Percentiles rank a stretch among this genome's conserved stretches.
Evolutionary conservation across 2,329 filamentous ascomycete genomes (phyloP).

Genomic region (Colletotrichum orchidophilum): DNA sequence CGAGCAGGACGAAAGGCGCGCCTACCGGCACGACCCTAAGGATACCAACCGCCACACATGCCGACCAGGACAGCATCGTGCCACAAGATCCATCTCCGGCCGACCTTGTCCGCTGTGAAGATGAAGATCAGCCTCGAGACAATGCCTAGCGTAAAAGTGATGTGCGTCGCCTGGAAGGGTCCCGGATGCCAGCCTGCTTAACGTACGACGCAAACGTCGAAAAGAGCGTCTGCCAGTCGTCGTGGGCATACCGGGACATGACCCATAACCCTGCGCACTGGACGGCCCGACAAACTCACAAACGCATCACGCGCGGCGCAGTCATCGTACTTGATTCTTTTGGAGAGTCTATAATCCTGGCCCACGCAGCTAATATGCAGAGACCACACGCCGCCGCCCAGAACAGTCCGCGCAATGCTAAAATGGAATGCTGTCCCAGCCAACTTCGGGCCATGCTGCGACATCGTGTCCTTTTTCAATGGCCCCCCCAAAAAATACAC

Average conservation of each 20-base stretch:
- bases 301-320: neutral
- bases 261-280: slow-evolving; percentile 39
- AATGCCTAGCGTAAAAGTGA: slow-evolving; percentile 37
- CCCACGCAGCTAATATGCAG: neutral
- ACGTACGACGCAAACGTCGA: slow-evolving; percentile 42
- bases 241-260: slow-evolving; percentile 42
- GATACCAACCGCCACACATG: slow-evolving; percentile 35
- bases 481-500: neutral
- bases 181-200: slow-evolving; percentile 42
- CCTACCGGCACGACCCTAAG: slow-evolving; percentile 33
- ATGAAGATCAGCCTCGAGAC: slow-evolving; percentile 33
- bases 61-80: slow-evolving; percentile 31
- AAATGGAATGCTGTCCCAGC: neutral
- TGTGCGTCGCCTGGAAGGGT: slow-evolving; percentile 38
- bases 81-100: slow-evolving; percentile 35
- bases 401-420: slow-evolving; percentile 5
- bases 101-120: slow-evolving; percentile 33
- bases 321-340: neutral
- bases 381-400: slow-evolving; percentile 7
- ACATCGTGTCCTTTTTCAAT: neutral
- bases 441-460: neutral
- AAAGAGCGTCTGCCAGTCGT: slow-evolving; percentile 46
- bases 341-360: slow-evolving; percentile 18
- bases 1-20: slow-evolving; percentile 33
- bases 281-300: neutral